Evolutionary conservation across 116 monocot genomes (phyloP), one percentile per base, ranked within the genome.

Genomic region (Iris pallida): DNA sequence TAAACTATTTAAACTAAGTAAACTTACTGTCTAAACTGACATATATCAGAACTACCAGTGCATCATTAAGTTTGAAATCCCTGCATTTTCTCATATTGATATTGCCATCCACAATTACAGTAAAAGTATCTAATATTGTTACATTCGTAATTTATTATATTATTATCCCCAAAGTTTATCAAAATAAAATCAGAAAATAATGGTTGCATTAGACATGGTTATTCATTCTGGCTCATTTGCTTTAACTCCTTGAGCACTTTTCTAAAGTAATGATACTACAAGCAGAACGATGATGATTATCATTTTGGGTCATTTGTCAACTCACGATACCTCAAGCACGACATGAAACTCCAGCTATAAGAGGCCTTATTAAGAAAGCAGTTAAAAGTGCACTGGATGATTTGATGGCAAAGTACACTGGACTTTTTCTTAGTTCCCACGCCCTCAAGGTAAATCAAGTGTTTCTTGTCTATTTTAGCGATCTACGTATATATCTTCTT

Each of bases 41-140:
- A n/a, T n/a, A n/a, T n/a, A n/a, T n/a, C n/a, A n/a, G n/a, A n/a
- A n/a, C n/a, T n/a, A n/a, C n/a, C n/a, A n/a, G n/a, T n/a, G n/a
- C n/a, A n/a, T n/a, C n/a, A n/a, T n/a, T n/a, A n/a, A n/a, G n/a
- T n/a, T n/a, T n/a, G n/a, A n/a, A n/a, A n/a, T n/a, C n/a, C n/a
- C n/a, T n/a, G n/a, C n/a, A 20, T 82, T 70, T 80, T 68, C 76
- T 19, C 71, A 72, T 47, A 78, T 95, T 44, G 75, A 76, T 47
- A 91, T 95, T 74, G 88, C 82, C 14, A 60, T 95, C 46, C 91
- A 91, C 55, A 74, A 67, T 44, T 89, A 86, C 65, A 19, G 51
- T 52, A 80, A 72, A 70, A 69, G 84, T 95, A 91, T 95, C 86
- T 86, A 47, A 64, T 41, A 53, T 43, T 41, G 13, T 30, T n/a